Base-by-base conservation (phyloP, 495 filamentous ascomycete species). In the Tuber magnatum region DNA sequence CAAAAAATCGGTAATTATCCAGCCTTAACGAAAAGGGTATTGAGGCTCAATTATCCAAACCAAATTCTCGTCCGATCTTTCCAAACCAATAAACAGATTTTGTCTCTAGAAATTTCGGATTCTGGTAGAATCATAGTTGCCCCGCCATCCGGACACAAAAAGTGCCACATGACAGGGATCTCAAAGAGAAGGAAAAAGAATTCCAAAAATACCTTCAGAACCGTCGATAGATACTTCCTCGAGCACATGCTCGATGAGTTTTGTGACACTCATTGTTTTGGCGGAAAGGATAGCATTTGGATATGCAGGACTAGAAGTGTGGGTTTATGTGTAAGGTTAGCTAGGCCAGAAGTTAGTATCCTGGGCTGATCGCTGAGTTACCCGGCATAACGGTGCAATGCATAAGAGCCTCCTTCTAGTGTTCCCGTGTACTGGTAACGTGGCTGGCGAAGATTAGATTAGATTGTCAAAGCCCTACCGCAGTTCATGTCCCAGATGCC, bases 181-280 rank as follows among this genome's bases (percentile, higher is more conserved):
- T 41, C 69, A 56, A 70, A 68, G 43, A 20, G 32, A 73, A 68
- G 68, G 39, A 71, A 44, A 74, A 71, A 43, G 71, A 61, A 43
- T 48, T 22, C 39, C 28, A 69, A 70, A 74, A 76, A 75, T 81
- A 82, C 80, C 80, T 81, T 82, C 77, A 74, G 79, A 74, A 68
- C 80, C 80, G 75, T 82, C 80, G 70, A 82, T 80, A 35, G 80
- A 81, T 56, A 82, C 80, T 42, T 82, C 77, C 73, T 82, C 80
- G 24, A 82, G 61, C 51, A 82, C 80, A 70, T 81, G 77, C 42
- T 82, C 76, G 35, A 82, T 73, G 70, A 82, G 80, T 56, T 80
- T 80, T 46, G 77, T 81, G 38, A 82, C 72, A 80, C 80, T 82
- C 80, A 82, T 82, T 32, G 69, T 44, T 40, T 71, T 40, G 69